phyloP scores from a whole-genome alignment of 2,329 filamentous ascomycete genomes.

The Drechslera avenae region DNA sequence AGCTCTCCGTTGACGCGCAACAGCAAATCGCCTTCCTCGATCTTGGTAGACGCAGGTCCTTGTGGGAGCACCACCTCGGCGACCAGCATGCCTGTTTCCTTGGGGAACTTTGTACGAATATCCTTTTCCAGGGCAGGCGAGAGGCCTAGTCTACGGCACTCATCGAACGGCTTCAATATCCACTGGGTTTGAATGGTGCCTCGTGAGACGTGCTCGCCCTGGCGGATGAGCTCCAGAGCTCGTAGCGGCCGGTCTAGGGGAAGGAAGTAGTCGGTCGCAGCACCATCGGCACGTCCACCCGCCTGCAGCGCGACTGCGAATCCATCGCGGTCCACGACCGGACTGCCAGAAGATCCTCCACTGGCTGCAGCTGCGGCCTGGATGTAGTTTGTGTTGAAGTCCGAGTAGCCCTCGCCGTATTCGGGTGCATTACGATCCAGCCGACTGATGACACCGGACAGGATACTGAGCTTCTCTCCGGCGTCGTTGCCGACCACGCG shows the following conservation, averaged over 20 bases:
- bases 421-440: slow-evolving; percentile 96
- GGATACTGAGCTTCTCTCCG: slow-evolving; percentile 95
- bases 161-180: slow-evolving; percentile 95
- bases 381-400: slow-evolving; percentile 97
- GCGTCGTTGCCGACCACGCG: slow-evolving; percentile 98
- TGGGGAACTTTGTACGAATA: slow-evolving; percentile 81
- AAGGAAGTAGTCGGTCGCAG: slow-evolving; percentile 96
- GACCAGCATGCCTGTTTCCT: slow-evolving; percentile 95
- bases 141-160: slow-evolving; percentile 87
- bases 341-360: slow-evolving; percentile 96
- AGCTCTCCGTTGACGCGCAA: slow-evolving; percentile 93
- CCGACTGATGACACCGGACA: slow-evolving; percentile 95
- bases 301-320: slow-evolving; percentile 91
- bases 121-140: slow-evolving; percentile 84
- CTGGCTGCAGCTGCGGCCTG: slow-evolving; percentile 96
- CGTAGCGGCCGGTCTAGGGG: slow-evolving; percentile 88
- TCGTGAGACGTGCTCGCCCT: slow-evolving; percentile 75
- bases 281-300: slow-evolving; percentile 89
- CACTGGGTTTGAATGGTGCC: slow-evolving; percentile 99
- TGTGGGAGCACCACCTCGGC: slow-evolving; percentile 93
- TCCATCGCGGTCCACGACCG: slow-evolving; percentile 94
- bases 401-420: slow-evolving; percentile 92
- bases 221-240: slow-evolving; percentile 83
- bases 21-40: slow-evolving; percentile 93
- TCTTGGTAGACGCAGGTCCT: slow-evolving; percentile 82